Evolutionary conservation across 176 grass and related monocot genomes (phyloP).

Genomic region (Eragrostis nindensis): DNA sequence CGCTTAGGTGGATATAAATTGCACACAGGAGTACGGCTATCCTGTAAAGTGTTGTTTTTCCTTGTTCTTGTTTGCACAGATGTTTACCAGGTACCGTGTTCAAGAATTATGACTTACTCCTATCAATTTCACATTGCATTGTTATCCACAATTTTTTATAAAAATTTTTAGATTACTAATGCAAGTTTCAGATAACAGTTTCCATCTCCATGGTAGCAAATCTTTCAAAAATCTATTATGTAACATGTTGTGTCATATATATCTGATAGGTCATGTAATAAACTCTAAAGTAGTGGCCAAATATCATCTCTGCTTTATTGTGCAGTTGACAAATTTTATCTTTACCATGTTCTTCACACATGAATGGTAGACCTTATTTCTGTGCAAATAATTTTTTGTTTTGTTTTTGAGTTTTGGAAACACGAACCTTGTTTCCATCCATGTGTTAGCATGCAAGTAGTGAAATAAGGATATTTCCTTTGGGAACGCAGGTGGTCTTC

Average conservation of each 20-base stretch:
- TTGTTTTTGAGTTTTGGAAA: neutral
- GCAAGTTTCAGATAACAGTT: conserved; percentile 1
- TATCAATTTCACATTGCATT: conserved; percentile 2
- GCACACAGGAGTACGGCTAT: neutral
- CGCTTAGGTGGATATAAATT: neutral
- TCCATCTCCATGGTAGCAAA: neutral
- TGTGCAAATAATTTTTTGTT: neutral
- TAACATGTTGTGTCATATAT: neutral
- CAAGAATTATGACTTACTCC: neutral
- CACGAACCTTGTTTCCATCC: neutral
- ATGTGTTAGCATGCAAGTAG: conserved; percentile 13
- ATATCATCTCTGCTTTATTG: neutral
- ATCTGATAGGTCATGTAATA: neutral
- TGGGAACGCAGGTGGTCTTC: conserved; percentile 64
- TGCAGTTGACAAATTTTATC: neutral
- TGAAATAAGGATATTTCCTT: neutral
- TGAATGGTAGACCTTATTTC: neutral
- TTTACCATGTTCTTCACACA: neutral
- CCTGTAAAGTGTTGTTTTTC: neutral
- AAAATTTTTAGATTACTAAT: neutral
- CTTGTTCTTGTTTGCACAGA: neutral
- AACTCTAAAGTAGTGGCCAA: conserved; percentile 13
- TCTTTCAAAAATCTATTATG: neutral
- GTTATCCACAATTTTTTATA: neutral
- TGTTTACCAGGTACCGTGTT: neutral